These are phyloP conservation scores for Ceraceosorus guamensis DNA, from an alignment of 1,284 basidiomycete genomes.

Conservation along the genomic window DNA sequence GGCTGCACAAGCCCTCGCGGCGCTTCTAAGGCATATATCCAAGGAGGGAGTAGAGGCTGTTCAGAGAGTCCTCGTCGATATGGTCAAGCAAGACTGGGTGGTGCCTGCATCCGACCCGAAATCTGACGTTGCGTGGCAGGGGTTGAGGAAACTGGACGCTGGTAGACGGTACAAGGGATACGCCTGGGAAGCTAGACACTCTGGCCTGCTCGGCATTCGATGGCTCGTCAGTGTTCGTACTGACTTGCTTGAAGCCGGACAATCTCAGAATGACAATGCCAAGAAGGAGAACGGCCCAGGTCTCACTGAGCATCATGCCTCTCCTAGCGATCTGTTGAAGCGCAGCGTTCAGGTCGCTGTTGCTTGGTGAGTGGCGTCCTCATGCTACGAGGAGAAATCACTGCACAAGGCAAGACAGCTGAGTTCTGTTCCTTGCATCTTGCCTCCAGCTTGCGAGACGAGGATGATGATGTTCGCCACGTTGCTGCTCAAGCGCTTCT, in stretches of 20 bases:
- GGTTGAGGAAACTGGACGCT: conserved; percentile 43
- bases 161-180: conserved; percentile 55
- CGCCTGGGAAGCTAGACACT: conserved; percentile 95
- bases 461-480: conserved; percentile 91
- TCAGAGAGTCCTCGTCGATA: conserved; percentile 76
- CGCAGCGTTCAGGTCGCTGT: conserved; percentile 2
- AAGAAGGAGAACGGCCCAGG: too few relatives aligned
- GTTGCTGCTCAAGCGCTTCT: conserved; percentile 87
- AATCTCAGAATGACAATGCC: neutral
- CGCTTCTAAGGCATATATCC: conserved; percentile 64
- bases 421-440: too few relatives aligned
- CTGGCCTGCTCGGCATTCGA: conserved; percentile 89
- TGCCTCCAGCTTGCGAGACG: conserved; percentile 66
- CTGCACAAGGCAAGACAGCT: too few relatives aligned
- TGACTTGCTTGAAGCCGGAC: conserved; percentile 59
- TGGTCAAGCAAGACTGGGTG: conserved; percentile 79
- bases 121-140: neutral
- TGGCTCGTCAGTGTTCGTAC: conserved; percentile 90
- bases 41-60: conserved; percentile 66
- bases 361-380: conserved; percentile 30
- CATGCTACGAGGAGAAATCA: conserved; percentile 11
- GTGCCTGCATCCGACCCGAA: neutral
- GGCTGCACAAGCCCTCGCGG: conserved; percentile 86
- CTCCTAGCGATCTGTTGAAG: neutral
- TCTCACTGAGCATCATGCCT: too few relatives aligned